These are phyloP conservation scores for Adansonia rubrostipa DNA, from an alignment of 441 rosid species.

Conservation along the genomic window DNA sequence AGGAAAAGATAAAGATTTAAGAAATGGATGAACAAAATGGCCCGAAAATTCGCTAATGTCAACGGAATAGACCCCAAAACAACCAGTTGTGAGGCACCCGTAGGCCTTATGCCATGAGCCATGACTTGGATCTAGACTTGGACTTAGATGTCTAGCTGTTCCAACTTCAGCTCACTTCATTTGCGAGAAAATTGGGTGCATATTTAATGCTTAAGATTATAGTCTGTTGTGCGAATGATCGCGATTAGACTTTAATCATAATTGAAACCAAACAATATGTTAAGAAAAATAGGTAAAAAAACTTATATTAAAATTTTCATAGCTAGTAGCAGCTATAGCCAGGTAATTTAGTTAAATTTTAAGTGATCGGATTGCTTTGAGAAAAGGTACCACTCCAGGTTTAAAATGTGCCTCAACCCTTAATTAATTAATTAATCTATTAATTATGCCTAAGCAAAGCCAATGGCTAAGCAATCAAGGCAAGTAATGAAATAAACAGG, in stretches of 20 bases:
- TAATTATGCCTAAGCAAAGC: background rate
- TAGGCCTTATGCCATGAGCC: background rate
- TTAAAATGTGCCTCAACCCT: background rate
- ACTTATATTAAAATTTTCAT: too few relatives aligned
- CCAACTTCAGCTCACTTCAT: background rate
- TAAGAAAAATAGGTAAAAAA: too few relatives aligned
- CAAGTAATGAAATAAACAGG: too few relatives aligned
- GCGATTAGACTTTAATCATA: background rate
- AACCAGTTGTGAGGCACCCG: background rate
- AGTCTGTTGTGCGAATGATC: background rate
- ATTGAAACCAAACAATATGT: too few relatives aligned
- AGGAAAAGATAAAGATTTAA: background rate
- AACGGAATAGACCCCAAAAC: background rate
- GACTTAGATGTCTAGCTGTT: background rate
- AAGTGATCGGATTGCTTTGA: background rate
- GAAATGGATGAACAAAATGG: background rate
- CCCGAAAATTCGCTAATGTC: background rate
- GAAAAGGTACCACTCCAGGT: background rate
- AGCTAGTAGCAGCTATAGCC: too few relatives aligned
- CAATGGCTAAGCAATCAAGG: background rate
- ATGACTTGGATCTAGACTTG: too few relatives aligned
- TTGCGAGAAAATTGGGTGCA: background rate
- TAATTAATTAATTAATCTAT: background rate
- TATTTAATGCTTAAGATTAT: background rate
- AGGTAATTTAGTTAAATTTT: too few relatives aligned